Evolutionary conservation across 352 stramenopile species (phyloP), one percentile per base, ranked within the genome.

Genomic region (Globisporangium camurandrum): DNA sequence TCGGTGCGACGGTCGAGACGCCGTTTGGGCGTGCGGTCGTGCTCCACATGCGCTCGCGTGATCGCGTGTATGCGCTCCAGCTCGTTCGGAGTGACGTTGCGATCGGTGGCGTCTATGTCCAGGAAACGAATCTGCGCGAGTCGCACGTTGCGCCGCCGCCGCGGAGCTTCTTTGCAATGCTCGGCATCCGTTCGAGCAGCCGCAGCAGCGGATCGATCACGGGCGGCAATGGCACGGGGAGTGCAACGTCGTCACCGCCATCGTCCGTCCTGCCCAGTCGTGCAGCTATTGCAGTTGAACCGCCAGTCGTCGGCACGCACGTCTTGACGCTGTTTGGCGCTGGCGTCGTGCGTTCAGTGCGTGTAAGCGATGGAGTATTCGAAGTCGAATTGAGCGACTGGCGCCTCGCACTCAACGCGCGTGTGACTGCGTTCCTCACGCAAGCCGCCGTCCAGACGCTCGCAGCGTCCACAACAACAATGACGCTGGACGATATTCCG

Each of bases 1-100:
- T 79, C 10, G 69, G 72, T 10, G 61, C 76, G 14, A 64, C 70
- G 23, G 77, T 93, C 24, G 69, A 89, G 34, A 87, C 83, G 2
- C 80, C 83, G 1, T 93, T 92, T 56, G 83, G 83, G 2, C 73
- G 71, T 34, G 83, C 67, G 10, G 62, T 84, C 26, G 76, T 91
- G 40, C 46, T 90, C 12, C 64, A 64, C 11, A 88, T 89, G 64
- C 80, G 83, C 14, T 57, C 67, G 24, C 38, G 57, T 26, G 75
- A 90, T 51, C 65, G 68, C 27, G 65, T 89, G 0, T 92, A 93
- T 43, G 71, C 88, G 39, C 54, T 92, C 10, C 69, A 80, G 44
- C 47, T 92, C 12, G 66, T 87, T 39, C 60, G 61, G 12, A 67
- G 49, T 20, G 66, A 73, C 14, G 59, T 64, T 19, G 57, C 66